These are phyloP conservation scores for Ogataea nonfermentans DNA, from an alignment of 805 yeast species.

Conservation along the genomic window DNA sequence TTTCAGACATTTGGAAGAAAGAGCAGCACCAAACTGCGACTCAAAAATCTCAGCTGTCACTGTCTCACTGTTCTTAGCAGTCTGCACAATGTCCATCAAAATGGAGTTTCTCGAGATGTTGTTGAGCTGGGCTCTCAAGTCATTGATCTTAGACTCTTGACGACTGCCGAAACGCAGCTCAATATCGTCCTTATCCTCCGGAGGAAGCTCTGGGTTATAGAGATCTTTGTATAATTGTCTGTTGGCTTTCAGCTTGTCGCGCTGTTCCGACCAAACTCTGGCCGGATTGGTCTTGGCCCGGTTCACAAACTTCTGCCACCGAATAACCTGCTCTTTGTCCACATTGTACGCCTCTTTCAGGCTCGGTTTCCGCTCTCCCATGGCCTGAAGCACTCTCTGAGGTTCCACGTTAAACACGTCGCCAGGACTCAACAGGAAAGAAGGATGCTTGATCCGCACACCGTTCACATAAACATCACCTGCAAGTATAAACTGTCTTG, in stretches of 20 bases:
- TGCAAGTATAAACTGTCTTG: constrained; percentile 78
- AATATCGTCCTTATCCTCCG: constrained; percentile 14
- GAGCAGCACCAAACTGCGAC: constrained; percentile 35
- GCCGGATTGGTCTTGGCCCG: constrained; percentile 56
- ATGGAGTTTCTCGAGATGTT: constrained; percentile 46
- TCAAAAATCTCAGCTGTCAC: constrained; percentile 35
- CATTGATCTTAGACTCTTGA: constrained; percentile 33
- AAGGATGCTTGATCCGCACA: constrained; percentile 70
- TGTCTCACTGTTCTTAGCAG: constrained; percentile 22
- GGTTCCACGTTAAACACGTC: constrained; percentile 87
- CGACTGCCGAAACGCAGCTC: constrained; percentile 33
- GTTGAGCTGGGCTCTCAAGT: constrained; percentile 33
- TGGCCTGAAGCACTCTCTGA: constrained; percentile 76
- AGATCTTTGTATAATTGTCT: constrained; percentile 30
- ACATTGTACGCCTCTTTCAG: constrained; percentile 62
- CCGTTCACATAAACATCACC: constrained; percentile 90
- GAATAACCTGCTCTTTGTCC: constrained; percentile 67
- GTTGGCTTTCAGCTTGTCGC: constrained; percentile 42
- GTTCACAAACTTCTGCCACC: constrained; percentile 74
- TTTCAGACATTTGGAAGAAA: constrained; percentile 34
- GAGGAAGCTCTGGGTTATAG: constrained; percentile 20
- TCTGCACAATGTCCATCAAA: constrained; percentile 42
- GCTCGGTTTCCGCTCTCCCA: constrained; percentile 84
- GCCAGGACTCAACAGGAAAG: constrained; percentile 75
- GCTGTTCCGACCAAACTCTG: constrained; percentile 51